Base-by-base conservation (phyloP, 805 yeast species). In the Zygoascus bituminiphila region DNA sequence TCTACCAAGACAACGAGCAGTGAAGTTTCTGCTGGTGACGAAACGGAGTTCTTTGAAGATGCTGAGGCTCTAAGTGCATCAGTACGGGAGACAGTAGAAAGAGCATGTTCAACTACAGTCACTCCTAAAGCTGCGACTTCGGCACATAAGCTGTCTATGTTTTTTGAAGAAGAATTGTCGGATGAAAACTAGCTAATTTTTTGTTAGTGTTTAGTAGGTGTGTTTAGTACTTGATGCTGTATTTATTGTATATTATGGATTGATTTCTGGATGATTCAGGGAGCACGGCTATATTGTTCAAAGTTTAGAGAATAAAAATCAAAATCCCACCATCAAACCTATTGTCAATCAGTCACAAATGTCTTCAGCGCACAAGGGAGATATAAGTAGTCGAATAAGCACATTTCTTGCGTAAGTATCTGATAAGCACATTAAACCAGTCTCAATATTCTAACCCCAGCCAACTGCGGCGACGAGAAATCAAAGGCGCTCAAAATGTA, bases 391-490 rank as follows among this genome's bases (percentile, higher is more conserved):
- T 42, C 65, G 62, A 50, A 57, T 62, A 21, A 51, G 60, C n/a
- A 48, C 56, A 45, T 63, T 62, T 44, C 49, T 59, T 12, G 64
- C 62, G 54, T 63, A 56, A 44, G 57, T 49, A 22, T n/a, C n/a
- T n/a, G n/a, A n/a, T n/a, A 17, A 42, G 24, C 22, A 8, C 20
- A 21, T 12, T 41, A 15, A 35, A 26, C 33, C 14, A 26, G 33
- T 14, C 9, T 26, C 9, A 26, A 26, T 26, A 9, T 26, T 21
- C 36, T 39, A 20, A 46, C 37, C 12, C 7, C 23, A 54, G 56
- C 6, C 53, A 54, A 52, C 75, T 91, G 56, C 89, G 88, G 63
- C 82, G 97, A 57, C 81, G 91, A 51, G 95, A 89, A 63, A 75
- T 88, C 41, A 67, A 74, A 4, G 96, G 95, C 1, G 86, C 96